Evolutionary conservation across 805 yeast species (phyloP), one percentile per base, ranked within the genome.

Genomic region (Maudiozyma barnettii): DNA sequence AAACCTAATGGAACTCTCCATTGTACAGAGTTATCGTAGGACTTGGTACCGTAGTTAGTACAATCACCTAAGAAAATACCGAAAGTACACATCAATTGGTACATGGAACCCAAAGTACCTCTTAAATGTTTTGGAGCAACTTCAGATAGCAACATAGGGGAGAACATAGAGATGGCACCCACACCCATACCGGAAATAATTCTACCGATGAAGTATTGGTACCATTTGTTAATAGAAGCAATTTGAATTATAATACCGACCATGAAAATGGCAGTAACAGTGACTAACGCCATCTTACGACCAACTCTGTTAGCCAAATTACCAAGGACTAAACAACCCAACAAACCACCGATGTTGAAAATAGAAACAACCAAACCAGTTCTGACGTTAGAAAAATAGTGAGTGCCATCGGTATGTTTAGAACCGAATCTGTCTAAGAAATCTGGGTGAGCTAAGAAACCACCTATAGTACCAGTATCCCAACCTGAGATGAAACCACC

Each of bases 1-100:
- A 78, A 65, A 51, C 82, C 82, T 60, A 82, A 69, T 47, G 83
- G 84, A 54, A 81, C 73, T 76, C 88, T 78, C 88, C 88, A 82
- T 68, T 79, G 83, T 7, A 66, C 86, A 41, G 90, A 82, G 71
- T 82, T 81, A 61, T 75, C 72, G 60, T 66, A 68, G 16, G 46
- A 51, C 55, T 77, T 76, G 50, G 85, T 79, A 65, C 87, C 88
- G 63, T 74, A 82, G 49, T 78, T 79, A 45, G 81, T 73, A 67
- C 87, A 81, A 74, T 81, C 81, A 64, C 88, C 89, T 55, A 82
- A 69, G 68, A 82, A 81, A 59, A 82, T 82, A 69, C 87, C 88
- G 43, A 77, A 67, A 33, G 88, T 81, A 53, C 81, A 76, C 75
- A 75, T 77, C 63, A 82, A 70, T 67, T 82, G 88, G 72, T 75